Percentiles rank a stretch among this genome's conserved stretches.
phyloP scores from a whole-genome alignment of 306 rosid species.

The Argentina anserina region DNA sequence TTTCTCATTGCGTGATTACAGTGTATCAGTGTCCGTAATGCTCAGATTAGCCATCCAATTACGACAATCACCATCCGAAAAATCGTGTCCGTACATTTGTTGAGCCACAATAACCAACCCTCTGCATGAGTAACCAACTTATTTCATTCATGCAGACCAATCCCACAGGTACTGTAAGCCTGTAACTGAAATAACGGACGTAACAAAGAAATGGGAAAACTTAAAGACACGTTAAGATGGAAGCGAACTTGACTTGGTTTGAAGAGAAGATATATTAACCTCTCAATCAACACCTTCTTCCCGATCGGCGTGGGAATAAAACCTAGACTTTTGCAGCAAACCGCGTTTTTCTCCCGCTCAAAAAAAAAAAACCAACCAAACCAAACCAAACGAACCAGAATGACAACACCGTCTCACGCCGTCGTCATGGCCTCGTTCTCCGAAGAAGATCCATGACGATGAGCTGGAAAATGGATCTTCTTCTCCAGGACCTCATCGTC shows the following conservation, averaged over 20 bases:
- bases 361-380: neutral
- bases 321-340: neutral
- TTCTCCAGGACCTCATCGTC: neutral
- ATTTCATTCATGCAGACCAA: neutral
- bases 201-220: neutral
- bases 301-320: neutral
- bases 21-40: neutral
- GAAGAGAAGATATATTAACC: neutral
- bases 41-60: neutral
- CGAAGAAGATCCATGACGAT: neutral
- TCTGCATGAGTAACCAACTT: neutral
- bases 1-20: neutral
- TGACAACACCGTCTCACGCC: neutral
- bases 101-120: neutral
- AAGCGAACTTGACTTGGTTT: neutral
- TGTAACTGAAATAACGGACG: neutral
- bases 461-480: neutral
- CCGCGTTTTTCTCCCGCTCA: neutral
- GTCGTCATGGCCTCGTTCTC: neutral
- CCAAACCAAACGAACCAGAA: neutral
- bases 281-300: neutral
- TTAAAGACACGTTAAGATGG: neutral
- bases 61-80: neutral
- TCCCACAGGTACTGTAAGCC: neutral
- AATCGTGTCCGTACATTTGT: neutral